phyloP scores from a whole-genome alignment of 257 asterid genomes.

The Salvia hispanica region DNA sequence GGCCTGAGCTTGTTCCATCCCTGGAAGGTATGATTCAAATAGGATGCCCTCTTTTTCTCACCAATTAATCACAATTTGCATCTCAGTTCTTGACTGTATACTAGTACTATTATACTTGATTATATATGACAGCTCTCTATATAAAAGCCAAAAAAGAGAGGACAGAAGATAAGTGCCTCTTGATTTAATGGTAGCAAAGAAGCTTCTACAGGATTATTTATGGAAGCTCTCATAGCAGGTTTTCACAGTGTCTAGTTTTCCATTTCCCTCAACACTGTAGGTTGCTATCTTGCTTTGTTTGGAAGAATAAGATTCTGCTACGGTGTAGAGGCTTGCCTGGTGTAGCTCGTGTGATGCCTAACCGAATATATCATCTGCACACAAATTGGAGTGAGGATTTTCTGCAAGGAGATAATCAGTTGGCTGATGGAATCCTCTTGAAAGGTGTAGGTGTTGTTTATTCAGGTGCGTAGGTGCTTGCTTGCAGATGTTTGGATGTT shows the following conservation, averaged over 20 bases:
- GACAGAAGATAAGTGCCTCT: background rate
- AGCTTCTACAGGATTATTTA: conserved; percentile 31
- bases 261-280: conserved; percentile 1
- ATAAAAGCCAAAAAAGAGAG: no score
- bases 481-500: background rate
- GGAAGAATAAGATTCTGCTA: background rate
- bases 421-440: conserved; percentile 30
- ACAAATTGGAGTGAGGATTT: conserved; percentile 47
- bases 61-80: background rate
- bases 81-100: background rate
- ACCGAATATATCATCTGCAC: conserved; percentile 35
- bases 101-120: background rate
- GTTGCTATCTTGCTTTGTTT: background rate
- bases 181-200: conserved; percentile 29
- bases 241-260: background rate
- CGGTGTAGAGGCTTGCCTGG: conserved; percentile 33
- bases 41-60: background rate
- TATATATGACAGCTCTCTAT: background rate
- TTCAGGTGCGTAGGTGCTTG: conserved; percentile 29
- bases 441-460: conserved; percentile 42
- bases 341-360: conserved; percentile 40
- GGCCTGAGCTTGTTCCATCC: conserved; percentile 34
- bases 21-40: conserved; percentile 36
- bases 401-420: conserved; percentile 31
- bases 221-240: conserved; percentile 32